Conservation (phyloP, 2,329 filamentous ascomycete genomes). For the Teratosphaeria pseudoeucalypti region DNA sequence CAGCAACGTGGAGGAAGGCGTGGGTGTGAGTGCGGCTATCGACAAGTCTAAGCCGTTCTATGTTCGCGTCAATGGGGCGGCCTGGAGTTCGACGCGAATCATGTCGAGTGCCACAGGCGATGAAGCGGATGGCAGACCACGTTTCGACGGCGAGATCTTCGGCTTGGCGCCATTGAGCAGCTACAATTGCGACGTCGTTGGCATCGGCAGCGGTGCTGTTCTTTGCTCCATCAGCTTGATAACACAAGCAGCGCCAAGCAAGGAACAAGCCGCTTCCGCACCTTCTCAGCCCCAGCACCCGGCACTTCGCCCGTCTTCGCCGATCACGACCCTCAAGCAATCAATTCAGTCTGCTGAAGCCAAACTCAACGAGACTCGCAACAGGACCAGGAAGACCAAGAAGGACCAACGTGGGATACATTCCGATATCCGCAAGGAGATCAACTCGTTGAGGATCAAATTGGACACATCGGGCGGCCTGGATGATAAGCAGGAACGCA, state of each 20-base stretch:
- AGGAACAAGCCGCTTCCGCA: slow-evolving; percentile 43
- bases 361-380: slow-evolving; percentile 59
- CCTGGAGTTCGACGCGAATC: slow-evolving; percentile 70
- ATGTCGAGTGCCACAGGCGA: slow-evolving; percentile 36
- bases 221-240: slow-evolving; percentile 64
- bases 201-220: slow-evolving; percentile 53
- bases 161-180: slow-evolving; percentile 61
- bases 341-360: slow-evolving; percentile 63
- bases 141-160: slow-evolving; percentile 61
- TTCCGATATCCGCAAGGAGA: slow-evolving; percentile 60
- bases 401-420: slow-evolving; percentile 65
- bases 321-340: slow-evolving; percentile 64
- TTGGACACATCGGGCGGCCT: slow-evolving; percentile 58
- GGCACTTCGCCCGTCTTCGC: slow-evolving; percentile 62
- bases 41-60: slow-evolving; percentile 67
- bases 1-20: slow-evolving; percentile 27
- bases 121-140: slow-evolving; percentile 30
- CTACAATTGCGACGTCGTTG: slow-evolving; percentile 69
- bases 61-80: slow-evolving; percentile 66
- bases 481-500: slow-evolving; percentile 66
- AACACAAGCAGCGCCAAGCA: slow-evolving; percentile 50
- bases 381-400: slow-evolving; percentile 57
- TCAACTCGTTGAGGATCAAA: slow-evolving; percentile 56
- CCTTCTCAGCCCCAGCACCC: slow-evolving; percentile 50
- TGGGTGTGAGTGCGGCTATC: slow-evolving; percentile 37